These are phyloP conservation scores for Kwoniella pini DNA, from an alignment of 768 basidiomycete genomes.

Conservation along the genomic window DNA sequence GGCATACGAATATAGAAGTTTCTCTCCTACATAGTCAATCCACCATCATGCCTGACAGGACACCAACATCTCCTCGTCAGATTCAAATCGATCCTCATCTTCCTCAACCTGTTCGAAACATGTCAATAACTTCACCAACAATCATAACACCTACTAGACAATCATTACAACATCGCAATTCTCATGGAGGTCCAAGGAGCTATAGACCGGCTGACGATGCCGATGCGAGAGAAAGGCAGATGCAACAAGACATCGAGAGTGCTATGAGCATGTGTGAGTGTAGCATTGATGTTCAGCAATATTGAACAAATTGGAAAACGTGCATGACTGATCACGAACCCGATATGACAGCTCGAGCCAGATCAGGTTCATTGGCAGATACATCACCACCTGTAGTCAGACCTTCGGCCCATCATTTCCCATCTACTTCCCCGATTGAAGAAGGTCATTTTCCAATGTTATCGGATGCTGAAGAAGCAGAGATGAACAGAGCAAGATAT, in stretches of 20 bases:
- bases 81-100: conserved; percentile 44
- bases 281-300: neutral
- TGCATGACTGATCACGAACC: no score
- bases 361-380: conserved; percentile 35
- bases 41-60: conserved; percentile 23
- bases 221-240: conserved; percentile 79
- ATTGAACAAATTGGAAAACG: no score
- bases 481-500: conserved; percentile 49
- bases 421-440: conserved; percentile 44
- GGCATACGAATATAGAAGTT: neutral
- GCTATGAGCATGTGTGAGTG: conserved; percentile 64
- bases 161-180: conserved; percentile 18
- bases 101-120: conserved; percentile 19
- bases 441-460: conserved; percentile 50
- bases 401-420: conserved; percentile 41
- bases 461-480: conserved; percentile 50
- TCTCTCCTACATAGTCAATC: neutral
- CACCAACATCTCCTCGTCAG: conserved; percentile 46
- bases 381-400: conserved; percentile 29
- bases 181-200: conserved; percentile 19
- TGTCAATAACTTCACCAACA: conserved; percentile 23
- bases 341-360: conserved; percentile 44
- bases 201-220: conserved; percentile 58
- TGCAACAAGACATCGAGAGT: conserved; percentile 83
- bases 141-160: conserved; percentile 28